Percentiles rank a stretch among this genome's conserved stretches.
These are phyloP conservation scores for Xerocomellus intermedius DNA, from an alignment of 768 basidiomycete species.

Conservation along the genomic window DNA sequence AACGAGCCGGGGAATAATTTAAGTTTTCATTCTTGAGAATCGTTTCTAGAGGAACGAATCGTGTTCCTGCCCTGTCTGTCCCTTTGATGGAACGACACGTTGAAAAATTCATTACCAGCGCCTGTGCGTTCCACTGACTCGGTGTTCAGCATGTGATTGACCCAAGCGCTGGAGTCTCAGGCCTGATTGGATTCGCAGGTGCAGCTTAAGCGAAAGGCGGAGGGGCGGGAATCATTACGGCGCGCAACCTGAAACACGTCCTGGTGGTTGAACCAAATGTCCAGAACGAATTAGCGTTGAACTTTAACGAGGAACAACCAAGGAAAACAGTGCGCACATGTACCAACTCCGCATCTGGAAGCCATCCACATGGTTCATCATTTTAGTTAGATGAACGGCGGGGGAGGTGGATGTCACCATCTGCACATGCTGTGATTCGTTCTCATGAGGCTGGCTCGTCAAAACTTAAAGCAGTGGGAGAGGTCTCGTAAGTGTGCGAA, in stretches of 20 bases:
- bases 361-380: neutral
- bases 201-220: neutral
- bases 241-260: neutral
- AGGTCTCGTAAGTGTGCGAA: conserved; percentile 20
- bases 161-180: conserved; percentile 3
- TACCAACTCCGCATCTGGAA: conserved; percentile 1
- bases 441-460: conserved; percentile 22
- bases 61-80: neutral
- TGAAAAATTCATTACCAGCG: neutral
- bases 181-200: neutral
- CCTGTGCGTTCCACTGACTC: neutral
- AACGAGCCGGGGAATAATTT: neutral
- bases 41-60: conserved; percentile 4
- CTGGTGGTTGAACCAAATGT: neutral
- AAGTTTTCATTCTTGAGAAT: conserved; percentile 11
- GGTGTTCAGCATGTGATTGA: conserved; percentile 3
- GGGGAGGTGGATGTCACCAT: neutral
- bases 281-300: neutral
- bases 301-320: neutral
- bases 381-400: conserved; percentile 25
- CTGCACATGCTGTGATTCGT: conserved; percentile 6
- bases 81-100: conserved; percentile 6
- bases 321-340: neutral
- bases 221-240: neutral
- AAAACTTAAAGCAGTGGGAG: conserved; percentile 18